Evolutionary conservation across 2,329 filamentous ascomycete genomes (phyloP), one percentile per base, ranked within the genome.

Genomic region (Fusarium beomiforme): DNA sequence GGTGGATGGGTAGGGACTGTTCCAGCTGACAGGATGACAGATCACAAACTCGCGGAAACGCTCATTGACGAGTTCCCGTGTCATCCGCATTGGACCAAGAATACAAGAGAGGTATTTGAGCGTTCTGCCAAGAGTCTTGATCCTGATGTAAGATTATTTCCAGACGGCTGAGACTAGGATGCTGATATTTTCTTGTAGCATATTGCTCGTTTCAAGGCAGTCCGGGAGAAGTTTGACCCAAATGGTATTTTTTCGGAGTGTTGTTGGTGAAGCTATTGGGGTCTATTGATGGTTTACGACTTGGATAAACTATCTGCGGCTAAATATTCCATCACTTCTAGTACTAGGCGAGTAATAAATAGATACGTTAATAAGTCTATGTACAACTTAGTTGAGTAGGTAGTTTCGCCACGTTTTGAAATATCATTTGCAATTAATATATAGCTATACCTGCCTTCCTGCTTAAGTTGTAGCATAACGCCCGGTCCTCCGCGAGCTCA

Each of bases 211-310:
- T 61, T 63, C 6, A 63, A 61, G 2, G 57, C 31, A 5, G 43
- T 63, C 0, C 33, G 59, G 3, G 21, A 61, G 11, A 61, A 43
- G 31, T 63, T 63, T 19, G 56, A 63, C 6, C 59, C 56, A 0
- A 37, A 63, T 0, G 44, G 56, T 11, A 6, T 63, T 14, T 63
- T 61, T 8, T n/a, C 44, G 36, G 0, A 63, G 59, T 16, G 56
- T 63, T 21, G 56, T 63, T 13, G 59, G 59, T 9, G 56, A 63
- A 10, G 56, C 56, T 3, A 63, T 63, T 33, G 57, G 59, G 3
- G 56, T 63, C 0, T 63, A 63, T 21, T 59, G 6, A 57, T 41
- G 7, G 2, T 1, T 21, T 12, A 0, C 1, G 8, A 19, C 7
- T 11, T 46, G 43, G 8, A 6, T n/a, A 3, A 46, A 5, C n/a